Evolutionary conservation across 108 stramenopile genomes (phyloP).

Genomic region (Fistulifera solaris): DNA sequence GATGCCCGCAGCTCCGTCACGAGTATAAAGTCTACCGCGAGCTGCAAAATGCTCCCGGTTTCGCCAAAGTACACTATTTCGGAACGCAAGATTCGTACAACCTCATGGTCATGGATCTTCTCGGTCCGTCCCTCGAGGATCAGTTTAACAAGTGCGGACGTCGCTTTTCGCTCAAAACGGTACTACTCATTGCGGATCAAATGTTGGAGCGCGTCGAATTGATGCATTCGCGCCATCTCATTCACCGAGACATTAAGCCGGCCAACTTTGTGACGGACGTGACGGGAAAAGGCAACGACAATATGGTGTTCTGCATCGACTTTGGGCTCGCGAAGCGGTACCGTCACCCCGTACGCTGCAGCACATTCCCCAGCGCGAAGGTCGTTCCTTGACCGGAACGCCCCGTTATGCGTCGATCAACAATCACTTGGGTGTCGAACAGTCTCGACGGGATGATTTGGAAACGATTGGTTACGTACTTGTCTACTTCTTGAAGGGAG

Average conservation of each 20-base stretch:
- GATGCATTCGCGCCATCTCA: slow-evolving; percentile 94
- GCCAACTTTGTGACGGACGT: slow-evolving; percentile 92
- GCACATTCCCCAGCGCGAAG: slow-evolving; percentile 97
- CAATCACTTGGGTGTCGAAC: slow-evolving; percentile 97
- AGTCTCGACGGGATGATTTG: slow-evolving; percentile 93
- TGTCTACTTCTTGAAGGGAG: slow-evolving; percentile 97
- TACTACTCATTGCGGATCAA: slow-evolving; percentile 95
- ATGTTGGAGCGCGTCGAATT: slow-evolving; percentile 95
- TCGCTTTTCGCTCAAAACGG: slow-evolving; percentile 91
- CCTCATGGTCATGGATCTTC: slow-evolving; percentile 98
- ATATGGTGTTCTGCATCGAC: slow-evolving; percentile 95
- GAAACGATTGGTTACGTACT: slow-evolving; percentile 97
- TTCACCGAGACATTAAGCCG: slow-evolving; percentile 95
- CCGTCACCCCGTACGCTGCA: slow-evolving; percentile 95
- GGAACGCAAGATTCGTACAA: slow-evolving; percentile 96
- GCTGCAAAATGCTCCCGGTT: slow-evolving; percentile 91
- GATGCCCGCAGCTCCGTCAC: slow-evolving; percentile 97
- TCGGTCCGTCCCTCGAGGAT: slow-evolving; percentile 95
- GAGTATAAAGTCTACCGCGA: slow-evolving; percentile 99
- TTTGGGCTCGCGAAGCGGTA: slow-evolving; percentile 97
- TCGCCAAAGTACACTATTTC: slow-evolving; percentile 95
- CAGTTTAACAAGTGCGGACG: slow-evolving; percentile 97
- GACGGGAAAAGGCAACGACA: slow-evolving; percentile 67
- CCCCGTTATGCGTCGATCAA: slow-evolving; percentile 97
- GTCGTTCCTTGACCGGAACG: slow-evolving; percentile 87